Evolutionary conservation across 257 asterid genomes (phyloP), one percentile per base, ranked within the genome.

Genomic region (Solanum bulbocastanum): DNA sequence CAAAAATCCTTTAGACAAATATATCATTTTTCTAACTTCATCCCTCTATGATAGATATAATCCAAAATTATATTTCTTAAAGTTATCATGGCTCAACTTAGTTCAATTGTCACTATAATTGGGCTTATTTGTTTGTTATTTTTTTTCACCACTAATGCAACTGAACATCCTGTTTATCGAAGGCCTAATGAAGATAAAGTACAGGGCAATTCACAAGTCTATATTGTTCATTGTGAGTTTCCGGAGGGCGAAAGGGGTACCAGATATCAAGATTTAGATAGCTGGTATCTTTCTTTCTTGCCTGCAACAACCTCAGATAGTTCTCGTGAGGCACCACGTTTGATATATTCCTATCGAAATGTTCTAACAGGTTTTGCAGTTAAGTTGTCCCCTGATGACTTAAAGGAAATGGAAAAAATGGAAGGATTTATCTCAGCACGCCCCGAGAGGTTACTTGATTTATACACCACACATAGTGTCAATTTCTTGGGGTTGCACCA

Each of bases 351-450:
- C 0, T 91, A 89, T 42, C 86, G 44, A 3, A 68, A 86, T 14
- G 90, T 87, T 4, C 60, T 89, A 32, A 89, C 86, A 22, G 92
- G 92, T 30, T 90, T 90, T 79, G 90, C 91, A 12, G 92, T 88
- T 25, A 89, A 84, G n/a, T 87, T 90, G 12, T 40, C 90, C 0
- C 79, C 73, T 0, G 49, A 85, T 33, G 91, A 90, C 40, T 72
- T 89, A 8, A 83, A 89, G 68, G 85, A 32, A 16, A 83, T 91
- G 87, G 83, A 89, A 15, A 86, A 68, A 36, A 82, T 11, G 62
- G 25, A 82, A 0, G 92, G 92, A 12, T 91, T 91, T 39, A 3
- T 91, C 11, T 86, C 89, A 2, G 92, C 91, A 0, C 78, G 86
- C 13, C 88, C 44, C 2, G 87, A 86, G 75, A 65, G 15, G 33